Base-by-base conservation (phyloP, 345 rosid genomes). In the Excoecaria agallocha region DNA sequence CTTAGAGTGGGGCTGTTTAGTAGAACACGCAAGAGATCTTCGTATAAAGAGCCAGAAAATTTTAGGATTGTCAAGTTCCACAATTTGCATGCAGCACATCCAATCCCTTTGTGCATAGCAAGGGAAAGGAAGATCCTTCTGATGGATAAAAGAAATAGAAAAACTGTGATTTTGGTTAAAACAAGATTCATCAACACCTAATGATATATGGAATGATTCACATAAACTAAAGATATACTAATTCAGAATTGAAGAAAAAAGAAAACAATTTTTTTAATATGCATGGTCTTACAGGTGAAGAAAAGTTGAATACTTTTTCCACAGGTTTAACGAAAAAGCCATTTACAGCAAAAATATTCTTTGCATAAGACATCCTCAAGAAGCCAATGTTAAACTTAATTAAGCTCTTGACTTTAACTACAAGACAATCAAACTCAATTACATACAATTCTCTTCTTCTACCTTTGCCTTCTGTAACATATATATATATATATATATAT, bases 341-440 rank as follows among this genome's bases (percentile, higher is more conserved):
- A 49, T 49, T 66, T 69, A 63, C 62, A 43, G 20, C 77, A 64
- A n/a, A 16, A 61, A 72, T 39, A 69, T 70, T 60, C 58, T 54
- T 63, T 74, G 46, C 70, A 73, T 52, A 79, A 74, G 78, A 79
- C 83, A 76, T 66, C 80, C 77, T 75, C 70, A 78, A 70, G 69
- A 79, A 78, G 86, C 85, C 76, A 78, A 81, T 8, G 4, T 82
- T 63, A 62, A 81, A 52, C 82, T 71, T 77, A 73, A 80, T 48
- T 24, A 59, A 80, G 66, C 83, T 56, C 71, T 69, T 86, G 46
- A 77, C 84, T 83, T 82, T 81, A 72, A 77, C 84, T 43, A 76
- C 84, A 85, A 84, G 81, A n/a, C 76, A 86, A 83, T 77, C 87
- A 79, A 85, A 80, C 88, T 80, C 82, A 11, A 24, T 16, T n/a